A percentile compares a stretch with the other conserved stretches of the same genome.
These are phyloP conservation scores for Aquanectria penicillioides DNA, from an alignment of 2,329 filamentous ascomycete genomes.

Conservation along the genomic window DNA sequence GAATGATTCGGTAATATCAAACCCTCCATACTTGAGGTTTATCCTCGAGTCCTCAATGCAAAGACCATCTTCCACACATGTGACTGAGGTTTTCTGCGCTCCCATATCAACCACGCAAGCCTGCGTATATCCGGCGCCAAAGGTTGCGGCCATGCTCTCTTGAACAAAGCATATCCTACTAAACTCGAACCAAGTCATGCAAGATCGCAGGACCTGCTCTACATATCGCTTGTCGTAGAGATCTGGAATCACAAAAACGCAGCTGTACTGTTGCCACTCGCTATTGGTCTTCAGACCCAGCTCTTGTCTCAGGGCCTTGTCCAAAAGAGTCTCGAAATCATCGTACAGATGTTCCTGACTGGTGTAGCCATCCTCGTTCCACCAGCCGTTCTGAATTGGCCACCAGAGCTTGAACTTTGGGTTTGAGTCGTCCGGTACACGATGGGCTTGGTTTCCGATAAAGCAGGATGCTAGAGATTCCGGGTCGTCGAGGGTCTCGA, in stretches of 20 bases:
- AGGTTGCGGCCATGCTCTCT: conserved; percentile 93
- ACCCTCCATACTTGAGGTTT: conserved; percentile 93
- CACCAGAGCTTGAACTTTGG: conserved; percentile 93
- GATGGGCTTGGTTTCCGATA: conserved; percentile 82
- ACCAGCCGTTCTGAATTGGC: conserved; percentile 86
- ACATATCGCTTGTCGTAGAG: conserved; percentile 96
- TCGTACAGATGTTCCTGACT: conserved; percentile 83
- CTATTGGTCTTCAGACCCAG: conserved; percentile 80
- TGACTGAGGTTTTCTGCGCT: conserved; percentile 96
- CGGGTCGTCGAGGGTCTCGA: conserved; percentile 72
- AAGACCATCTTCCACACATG: conserved; percentile 96
- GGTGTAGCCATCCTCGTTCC: conserved; percentile 90
- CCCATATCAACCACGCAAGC: conserved; percentile 97
- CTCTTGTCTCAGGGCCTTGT: conserved; percentile 87
- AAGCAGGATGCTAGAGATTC: conserved; percentile 72
- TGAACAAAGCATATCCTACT: conserved; percentile 92
- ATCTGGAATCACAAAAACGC: conserved; percentile 96
- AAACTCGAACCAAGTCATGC: conserved; percentile 91
- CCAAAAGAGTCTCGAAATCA: conserved; percentile 87
- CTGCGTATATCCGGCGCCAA: conserved; percentile 92
- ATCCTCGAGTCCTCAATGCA: conserved; percentile 93
- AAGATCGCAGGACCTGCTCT: conserved; percentile 82
- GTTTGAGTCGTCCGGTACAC: conserved; percentile 88
- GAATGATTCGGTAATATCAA: conserved; percentile 93
- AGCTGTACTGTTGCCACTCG: conserved; percentile 90